Evolutionary conservation across 306 rosid species (phyloP).

Genomic region (Lathyrus aphaca): DNA sequence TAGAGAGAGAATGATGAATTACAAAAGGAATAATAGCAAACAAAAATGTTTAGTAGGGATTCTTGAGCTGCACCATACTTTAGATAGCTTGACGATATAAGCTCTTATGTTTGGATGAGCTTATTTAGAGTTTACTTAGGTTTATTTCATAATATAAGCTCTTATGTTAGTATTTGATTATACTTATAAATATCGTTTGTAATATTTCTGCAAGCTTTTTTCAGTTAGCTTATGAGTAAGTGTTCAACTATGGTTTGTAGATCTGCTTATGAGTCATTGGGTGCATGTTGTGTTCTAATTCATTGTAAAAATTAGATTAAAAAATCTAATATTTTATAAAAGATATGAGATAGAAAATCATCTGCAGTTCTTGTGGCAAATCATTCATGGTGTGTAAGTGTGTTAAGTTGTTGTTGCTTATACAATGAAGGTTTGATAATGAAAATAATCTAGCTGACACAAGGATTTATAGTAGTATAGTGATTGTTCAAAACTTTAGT

Average conservation of each 20-base stretch:
- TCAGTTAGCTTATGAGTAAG: background rate
- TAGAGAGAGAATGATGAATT: constrained; percentile 45
- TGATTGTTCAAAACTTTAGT: too few species aligned
- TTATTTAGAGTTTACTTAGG: background rate
- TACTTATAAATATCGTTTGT: background rate
- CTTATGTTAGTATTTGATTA: background rate
- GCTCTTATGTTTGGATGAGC: background rate
- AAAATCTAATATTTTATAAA: too few species aligned
- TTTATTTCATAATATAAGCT: background rate
- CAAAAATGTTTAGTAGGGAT: constrained; percentile 41
- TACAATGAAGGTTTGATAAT: too few species aligned
- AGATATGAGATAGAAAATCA: too few species aligned
- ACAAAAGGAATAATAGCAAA: constrained; percentile 34
- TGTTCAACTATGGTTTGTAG: background rate
- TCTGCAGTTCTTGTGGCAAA: too few species aligned
- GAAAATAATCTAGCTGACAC: too few species aligned
- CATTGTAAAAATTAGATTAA: too few species aligned
- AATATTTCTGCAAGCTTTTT: background rate
- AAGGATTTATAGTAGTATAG: too few species aligned
- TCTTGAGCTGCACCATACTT: constrained; percentile 2
- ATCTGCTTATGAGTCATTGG: too few species aligned
- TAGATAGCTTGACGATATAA: constrained; percentile 11
- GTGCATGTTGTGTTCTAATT: too few species aligned
- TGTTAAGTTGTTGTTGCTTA: too few species aligned
- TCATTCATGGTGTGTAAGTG: too few species aligned